Base-by-base conservation (phyloP, 352 stramenopile genomes). In the Phytophthora aleatoria region DNA sequence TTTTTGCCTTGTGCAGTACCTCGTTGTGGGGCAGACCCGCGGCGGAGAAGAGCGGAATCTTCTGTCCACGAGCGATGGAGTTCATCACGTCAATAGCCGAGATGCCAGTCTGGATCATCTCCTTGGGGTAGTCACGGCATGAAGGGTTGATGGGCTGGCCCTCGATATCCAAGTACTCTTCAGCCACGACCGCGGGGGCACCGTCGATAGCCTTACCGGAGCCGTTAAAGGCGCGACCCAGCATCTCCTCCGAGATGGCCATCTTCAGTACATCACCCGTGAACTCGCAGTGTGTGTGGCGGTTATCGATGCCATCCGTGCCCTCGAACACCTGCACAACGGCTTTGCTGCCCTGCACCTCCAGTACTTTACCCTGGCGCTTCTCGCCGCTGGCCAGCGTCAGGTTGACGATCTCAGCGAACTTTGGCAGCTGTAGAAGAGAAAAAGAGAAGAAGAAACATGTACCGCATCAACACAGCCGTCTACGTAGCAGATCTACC, bases 11-110 rank as follows among this genome's bases (percentile, higher is more conserved):
- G 20, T 20, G 20, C 20, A 20, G 11, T 71, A 88, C 81, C 85
- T 99, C 96, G 69, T 99, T 99, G 87, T 99, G 97, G 33, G 98
- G 98, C 69, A 99, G 76, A 88, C 98, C 97, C 33, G 98, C 97
- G 30, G 97, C 97, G 54, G 95, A 99, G 83, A 99, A 99, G 56
- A 99, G 95, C 64, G 98, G 98, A 76, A 99, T 99, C 80, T 99
- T 99, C 78, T 99, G 98, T 67, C 98, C 98, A 89, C 98, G 94
- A 26, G 97, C 97, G 64, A 99, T 98, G 51, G 95, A 99, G 90
- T 99, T 99, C 98, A 99, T 99, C 30, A 99, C 97, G 83, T 99
- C 98, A 81, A 99, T 99, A 55, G 97, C 97, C 28, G 96, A 99
- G 64, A 99, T 99, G 77, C 98, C 97, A 35, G 98, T 99, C 80